Evolutionary conservation across 129 eudicot genomes (phyloP), one percentile per base, ranked within the genome.

Genomic region (Oenanthe sinensis): DNA sequence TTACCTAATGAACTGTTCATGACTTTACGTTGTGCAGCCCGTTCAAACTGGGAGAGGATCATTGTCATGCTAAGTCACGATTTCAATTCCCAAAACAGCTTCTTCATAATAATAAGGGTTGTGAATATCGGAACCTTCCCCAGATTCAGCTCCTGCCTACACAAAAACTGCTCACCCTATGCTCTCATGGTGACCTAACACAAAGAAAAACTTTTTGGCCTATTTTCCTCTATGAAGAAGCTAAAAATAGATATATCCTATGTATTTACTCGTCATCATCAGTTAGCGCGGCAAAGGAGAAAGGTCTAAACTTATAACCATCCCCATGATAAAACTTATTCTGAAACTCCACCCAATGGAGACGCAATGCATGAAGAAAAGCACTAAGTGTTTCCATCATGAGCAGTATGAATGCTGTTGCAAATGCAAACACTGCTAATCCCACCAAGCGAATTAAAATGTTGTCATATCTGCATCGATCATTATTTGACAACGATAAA

Each of bases 331-430:
- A 95, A 69, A 95, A 95, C 92, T 95, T 95, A 92, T 83, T 88
- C 76, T 91, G 97, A 69, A 87, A 95, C 84, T 95, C 98, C 52
- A 95, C 98, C 98, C 98, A 95, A 73, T 95, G 98, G 75, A 95
- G 98, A 83, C 98, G 88, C 80, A 95, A 76, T 40, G 98, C 98
- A 74, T 95, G 98, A 77, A 95, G 96, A 80, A 95, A 95, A 75
- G 98, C 98, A 81, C 98, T 95, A 68, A 95, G 97, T 33, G 91
- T 91, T 78, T 95, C 98, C 98, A 95, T 95, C 97, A 88, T 88
- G 50, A 95, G 97, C 76, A 95, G 85, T 81, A 95, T 88, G 70
- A 95, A 95, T 7, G 98, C 96, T 26, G 98, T 95, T 76, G 98
- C 98, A 86, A 95, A 95, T 54, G 93, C 91, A 72, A 91, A 95